phyloP scores from a whole-genome alignment of 169 alveolate genomes.

The Eimeria praecox region DNA sequence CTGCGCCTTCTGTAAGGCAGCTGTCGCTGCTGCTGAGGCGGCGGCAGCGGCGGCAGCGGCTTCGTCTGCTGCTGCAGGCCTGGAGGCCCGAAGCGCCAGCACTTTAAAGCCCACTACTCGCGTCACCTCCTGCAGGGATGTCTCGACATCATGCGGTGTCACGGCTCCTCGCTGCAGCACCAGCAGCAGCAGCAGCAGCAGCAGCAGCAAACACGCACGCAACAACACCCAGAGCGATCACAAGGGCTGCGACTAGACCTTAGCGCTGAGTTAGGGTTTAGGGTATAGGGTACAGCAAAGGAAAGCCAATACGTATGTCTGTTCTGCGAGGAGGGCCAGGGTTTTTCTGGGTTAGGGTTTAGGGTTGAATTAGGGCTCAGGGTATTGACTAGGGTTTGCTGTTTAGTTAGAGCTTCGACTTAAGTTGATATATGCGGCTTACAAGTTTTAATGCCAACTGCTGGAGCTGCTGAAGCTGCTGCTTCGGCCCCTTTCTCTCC shows the following conservation, averaged over 20 bases:
- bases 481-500: not conserved
- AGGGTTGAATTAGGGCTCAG: not conserved
- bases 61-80: slow-evolving; percentile 42
- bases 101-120: slow-evolving; percentile 41
- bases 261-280: not conserved
- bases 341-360: not conserved
- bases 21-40: not conserved
- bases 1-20: slow-evolving; percentile 16
- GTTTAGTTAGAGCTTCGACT: not conserved
- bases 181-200: slow-evolving; percentile 36
- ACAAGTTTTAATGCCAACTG: not conserved
- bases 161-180: slow-evolving; percentile 30
- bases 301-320: not conserved
- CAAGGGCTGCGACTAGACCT: not conserved
- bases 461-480: not conserved
- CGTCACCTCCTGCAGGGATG: slow-evolving; percentile 15
- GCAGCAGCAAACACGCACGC: too few species aligned
- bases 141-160: not conserved
- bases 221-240: not conserved
- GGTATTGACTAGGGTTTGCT: not conserved
- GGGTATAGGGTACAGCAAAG: not conserved
- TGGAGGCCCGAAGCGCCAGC: slow-evolving; percentile 53
- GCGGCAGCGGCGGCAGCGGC: slow-evolving; percentile 57
- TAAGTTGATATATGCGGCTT: too few species aligned
- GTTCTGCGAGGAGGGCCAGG: not conserved